Base-by-base conservation (phyloP, 192 early-diverging fungal genomes). In the Podila horticola region DNA sequence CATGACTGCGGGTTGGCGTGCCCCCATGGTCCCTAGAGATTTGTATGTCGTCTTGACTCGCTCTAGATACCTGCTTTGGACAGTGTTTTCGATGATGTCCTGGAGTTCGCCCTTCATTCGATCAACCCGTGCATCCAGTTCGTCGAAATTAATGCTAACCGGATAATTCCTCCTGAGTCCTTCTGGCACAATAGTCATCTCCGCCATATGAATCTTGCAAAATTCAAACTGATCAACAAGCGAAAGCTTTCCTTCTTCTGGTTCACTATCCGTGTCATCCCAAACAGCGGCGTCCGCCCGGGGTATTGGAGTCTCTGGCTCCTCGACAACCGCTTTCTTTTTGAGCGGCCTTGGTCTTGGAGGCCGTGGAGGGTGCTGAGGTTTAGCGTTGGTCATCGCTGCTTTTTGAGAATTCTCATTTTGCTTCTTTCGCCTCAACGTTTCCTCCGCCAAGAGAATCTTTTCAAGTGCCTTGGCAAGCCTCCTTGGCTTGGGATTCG, bases 181-280 rank as follows among this genome's bases (percentile, higher is more conserved):
- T n/a, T 64, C 30, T 10, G 88, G 88, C 2, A 85, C 81, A 17
- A 86, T 70, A 1, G 49, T 58, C 11, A 70, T 49, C 48, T 88
- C 87, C 6, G 62, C 68, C 9, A 72, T 33, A 67, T 90, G 88
- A 20, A 88, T 31, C 3, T 73, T 75, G 70, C 88, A 90, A 48
- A 90, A 90, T 41, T 79, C 83, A 61, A 74, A 84, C n/a, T 64
- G 66, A 13, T 84, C 77, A 12, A 84, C 22, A 24, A 66, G 52
- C 5, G 77, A 69, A 2, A 76, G 5, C 26, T 63, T 71, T 24
- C 45, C 45, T 50, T 3, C 20, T 9, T 63, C 34, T 55, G 52
- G 24, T 22, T 24, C 64, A 10, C 24, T 30, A 49, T 34, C 22
- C 0, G 41, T 30, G 48, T 45, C 26, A 15, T 45, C 30, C 51